Evolutionary conservation across 1,284 basidiomycete species (phyloP), one percentile per base, ranked within the genome.

Genomic region (Tremellales sp.): DNA sequence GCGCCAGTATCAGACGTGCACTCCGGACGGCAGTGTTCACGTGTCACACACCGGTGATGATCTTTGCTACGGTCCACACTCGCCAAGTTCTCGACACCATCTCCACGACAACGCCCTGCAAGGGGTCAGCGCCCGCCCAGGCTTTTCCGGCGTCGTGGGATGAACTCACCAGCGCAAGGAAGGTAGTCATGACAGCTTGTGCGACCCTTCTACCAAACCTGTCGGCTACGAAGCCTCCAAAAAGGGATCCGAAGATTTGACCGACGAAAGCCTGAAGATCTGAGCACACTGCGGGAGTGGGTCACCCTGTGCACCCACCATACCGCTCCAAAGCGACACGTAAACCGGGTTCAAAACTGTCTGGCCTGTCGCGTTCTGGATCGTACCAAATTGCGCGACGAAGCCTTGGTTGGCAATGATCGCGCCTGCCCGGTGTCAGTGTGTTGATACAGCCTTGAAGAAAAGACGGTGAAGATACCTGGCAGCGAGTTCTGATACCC

Each of bases 21-120:
- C n/a, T n/a, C n/a, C n/a, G n/a, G n/a, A n/a, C n/a, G n/a, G n/a
- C n/a, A n/a, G n/a, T n/a, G n/a, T n/a, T n/a, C n/a, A n/a, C n/a
- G n/a, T n/a, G n/a, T n/a, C n/a, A n/a, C n/a, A n/a, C n/a, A n/a
- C n/a, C n/a, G n/a, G n/a, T n/a, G n/a, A n/a, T n/a, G n/a, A 58
- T 47, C 43, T 58, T 58, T 2, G 54, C 57, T 12, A 29, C 49
- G 3, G 40, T 27, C 57, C 57, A 58, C 22, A 48, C 45, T 26
- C 33, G 45, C 47, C 51, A 56, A 26, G 52, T 48, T 24, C 29
- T 52, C 6, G 54, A 50, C 7, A 52, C 45, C 23, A 52, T 50
- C 31, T 51, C 54, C 33, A 49, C 44, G 13, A 56, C 33, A 8
- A 33, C 29, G 29, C 29, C 22, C 27, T n/a, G n/a, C n/a, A n/a